These are phyloP conservation scores for Penicillium arizonense DNA, from an alignment of 495 filamentous ascomycete species.

Conservation along the genomic window DNA sequence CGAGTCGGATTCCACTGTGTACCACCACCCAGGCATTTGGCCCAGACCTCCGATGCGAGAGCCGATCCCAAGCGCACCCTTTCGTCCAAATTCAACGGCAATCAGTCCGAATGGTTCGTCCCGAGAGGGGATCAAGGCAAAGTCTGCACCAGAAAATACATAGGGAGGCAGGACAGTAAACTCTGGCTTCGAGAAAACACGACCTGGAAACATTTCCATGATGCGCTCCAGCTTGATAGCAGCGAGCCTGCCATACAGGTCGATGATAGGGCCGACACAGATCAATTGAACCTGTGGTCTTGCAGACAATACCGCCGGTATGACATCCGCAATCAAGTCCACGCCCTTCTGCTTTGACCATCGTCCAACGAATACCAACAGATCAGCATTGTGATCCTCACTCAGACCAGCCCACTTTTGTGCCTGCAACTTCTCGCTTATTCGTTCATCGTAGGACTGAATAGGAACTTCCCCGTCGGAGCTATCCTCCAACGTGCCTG, in stretches of 20 bases:
- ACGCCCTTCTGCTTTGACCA: conserved; percentile 73
- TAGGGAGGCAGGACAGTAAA: conserved; percentile 67
- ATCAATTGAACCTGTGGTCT: conserved; percentile 62
- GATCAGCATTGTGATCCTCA: conserved; percentile 57
- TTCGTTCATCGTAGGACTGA: conserved; percentile 43
- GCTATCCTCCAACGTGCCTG: conserved; percentile 41
- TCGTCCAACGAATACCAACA: conserved; percentile 70
- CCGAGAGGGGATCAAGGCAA: conserved; percentile 68
- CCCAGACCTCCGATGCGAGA: conserved; percentile 58
- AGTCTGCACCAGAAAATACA: conserved; percentile 72
- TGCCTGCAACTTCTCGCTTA: conserved; percentile 50
- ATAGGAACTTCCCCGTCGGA: conserved; percentile 36
- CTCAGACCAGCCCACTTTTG: conserved; percentile 67
- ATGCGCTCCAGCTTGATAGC: conserved; percentile 64
- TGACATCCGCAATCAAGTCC: conserved; percentile 68
- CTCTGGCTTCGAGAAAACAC: conserved; percentile 69
- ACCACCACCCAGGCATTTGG: conserved; percentile 73
- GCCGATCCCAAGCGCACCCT: conserved; percentile 67
- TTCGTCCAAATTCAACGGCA: conserved; percentile 73
- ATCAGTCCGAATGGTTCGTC: conserved; percentile 72
- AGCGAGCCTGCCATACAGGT: conserved; percentile 68
- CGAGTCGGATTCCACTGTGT: conserved; percentile 44
- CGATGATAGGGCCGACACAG: conserved; percentile 64
- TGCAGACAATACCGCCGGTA: conserved; percentile 60
- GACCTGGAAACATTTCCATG: conserved; percentile 61